Evolutionary conservation across 768 basidiomycete genomes (phyloP).

Genomic region (Lactarius quietus): DNA sequence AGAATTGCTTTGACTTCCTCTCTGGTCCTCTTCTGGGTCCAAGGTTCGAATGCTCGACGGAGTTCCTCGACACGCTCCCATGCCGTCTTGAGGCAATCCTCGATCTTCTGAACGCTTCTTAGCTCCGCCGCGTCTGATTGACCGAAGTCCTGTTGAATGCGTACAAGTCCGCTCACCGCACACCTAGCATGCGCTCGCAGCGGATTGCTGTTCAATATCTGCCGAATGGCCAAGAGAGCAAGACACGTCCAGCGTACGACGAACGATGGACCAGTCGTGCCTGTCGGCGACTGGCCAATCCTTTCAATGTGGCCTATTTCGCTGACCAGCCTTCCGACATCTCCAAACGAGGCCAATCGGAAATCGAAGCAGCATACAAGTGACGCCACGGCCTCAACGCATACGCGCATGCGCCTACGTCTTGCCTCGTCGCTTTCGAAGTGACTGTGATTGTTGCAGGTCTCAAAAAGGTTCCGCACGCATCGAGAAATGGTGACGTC

Average conservation of each 20-base stretch:
- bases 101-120: too few relatives aligned
- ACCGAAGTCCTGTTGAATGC: too few relatives aligned
- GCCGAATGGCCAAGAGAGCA: not conserved
- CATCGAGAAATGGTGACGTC: not conserved
- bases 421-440: not conserved
- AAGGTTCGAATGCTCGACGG: too few relatives aligned
- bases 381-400: not conserved
- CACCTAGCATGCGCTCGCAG: not conserved
- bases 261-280: not conserved
- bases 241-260: constrained; percentile 6
- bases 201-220: not conserved
- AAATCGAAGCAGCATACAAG: not conserved
- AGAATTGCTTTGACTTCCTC: too few relatives aligned
- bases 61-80: too few relatives aligned
- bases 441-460: not conserved
- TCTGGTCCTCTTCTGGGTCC: too few relatives aligned
- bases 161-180: not conserved
- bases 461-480: not conserved
- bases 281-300: not conserved
- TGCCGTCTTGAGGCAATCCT: too few relatives aligned
- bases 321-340: not conserved
- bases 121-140: too few relatives aligned
- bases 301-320: not conserved
- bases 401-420: not conserved
- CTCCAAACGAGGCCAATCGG: not conserved